A percentile compares a stretch with the other conserved stretches of the same genome.
These are phyloP conservation scores for Talaromyces sp. DNA, from an alignment of 2,329 filamentous ascomycete genomes.

Conservation along the genomic window DNA sequence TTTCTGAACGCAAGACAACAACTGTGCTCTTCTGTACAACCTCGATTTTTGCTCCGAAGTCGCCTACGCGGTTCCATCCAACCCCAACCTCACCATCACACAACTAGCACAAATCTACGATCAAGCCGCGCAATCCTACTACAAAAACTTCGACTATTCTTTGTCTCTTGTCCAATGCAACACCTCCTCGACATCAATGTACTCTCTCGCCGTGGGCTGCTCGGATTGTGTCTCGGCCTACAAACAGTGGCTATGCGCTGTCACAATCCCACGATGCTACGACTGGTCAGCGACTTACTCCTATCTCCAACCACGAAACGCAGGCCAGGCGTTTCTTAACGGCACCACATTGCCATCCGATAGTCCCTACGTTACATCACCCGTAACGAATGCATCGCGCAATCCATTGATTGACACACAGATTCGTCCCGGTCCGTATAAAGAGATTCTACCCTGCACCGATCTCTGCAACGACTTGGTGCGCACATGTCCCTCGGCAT, in stretches of 20 bases:
- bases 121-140: slow-evolving; percentile 66
- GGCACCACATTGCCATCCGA: slow-evolving; percentile 54
- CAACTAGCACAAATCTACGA: slow-evolving; percentile 75
- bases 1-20: slow-evolving; percentile 57
- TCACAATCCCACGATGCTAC: slow-evolving; percentile 87
- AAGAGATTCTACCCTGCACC: slow-evolving; percentile 84
- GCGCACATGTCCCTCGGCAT: slow-evolving; percentile 73
- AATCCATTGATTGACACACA: slow-evolving; percentile 69
- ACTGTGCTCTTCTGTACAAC: slow-evolving; percentile 82
- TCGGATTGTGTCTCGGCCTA: slow-evolving; percentile 75
- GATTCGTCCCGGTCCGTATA: slow-evolving; percentile 84
- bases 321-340: slow-evolving; percentile 68
- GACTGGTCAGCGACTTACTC: slow-evolving; percentile 65
- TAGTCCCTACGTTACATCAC: slow-evolving; percentile 32
- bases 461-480: slow-evolving; percentile 86
- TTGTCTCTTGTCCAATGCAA: slow-evolving; percentile 85
- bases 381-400: slow-evolving; percentile 59
- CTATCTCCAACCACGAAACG: slow-evolving; percentile 68
- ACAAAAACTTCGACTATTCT: slow-evolving; percentile 74
- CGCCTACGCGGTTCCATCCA: slow-evolving; percentile 87
- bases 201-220: slow-evolving; percentile 78
- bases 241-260: slow-evolving; percentile 92
- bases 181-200: slow-evolving; percentile 67
- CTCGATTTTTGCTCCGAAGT: slow-evolving; percentile 86
- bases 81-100: slow-evolving; percentile 62